Conservation (phyloP, 768 basidiomycete genomes). For the Kwoniella shandongensis region DNA sequence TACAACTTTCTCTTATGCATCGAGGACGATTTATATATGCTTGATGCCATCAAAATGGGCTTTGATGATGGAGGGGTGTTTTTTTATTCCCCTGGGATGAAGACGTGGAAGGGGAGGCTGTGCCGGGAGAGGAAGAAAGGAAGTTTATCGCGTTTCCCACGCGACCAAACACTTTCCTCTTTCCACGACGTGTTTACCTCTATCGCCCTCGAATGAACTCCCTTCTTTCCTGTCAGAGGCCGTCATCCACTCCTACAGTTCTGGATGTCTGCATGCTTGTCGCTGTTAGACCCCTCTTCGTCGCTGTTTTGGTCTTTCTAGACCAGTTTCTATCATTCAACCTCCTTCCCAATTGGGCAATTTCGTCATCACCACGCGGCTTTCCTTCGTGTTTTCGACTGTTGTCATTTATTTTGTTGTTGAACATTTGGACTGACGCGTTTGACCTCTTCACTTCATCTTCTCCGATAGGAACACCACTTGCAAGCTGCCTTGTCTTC, state of each 20-base stretch:
- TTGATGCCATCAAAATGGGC: constrained; percentile 1
- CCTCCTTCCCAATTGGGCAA: constrained; percentile 15
- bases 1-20: constrained; percentile 37
- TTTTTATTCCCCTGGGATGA: not conserved
- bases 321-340: constrained; percentile 6
- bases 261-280: no score
- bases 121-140: no score
- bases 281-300: not conserved
- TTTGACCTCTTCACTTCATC: not conserved
- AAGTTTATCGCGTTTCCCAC: no score
- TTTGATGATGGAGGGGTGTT: constrained; percentile 8
- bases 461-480: constrained; percentile 54
- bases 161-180: no score
- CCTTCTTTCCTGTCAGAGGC: no score
- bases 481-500: constrained; percentile 56
- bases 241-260: no score
- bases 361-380: not conserved
- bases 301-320: not conserved
- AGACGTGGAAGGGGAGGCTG: not conserved
- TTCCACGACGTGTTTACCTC: no score
- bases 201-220: no score
- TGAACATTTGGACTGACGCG: not conserved
- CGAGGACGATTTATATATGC: constrained; percentile 10
- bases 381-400: no score
- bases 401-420: constrained; percentile 6